phyloP scores from a whole-genome alignment of 305 asterid genomes.

The Salvia sclarea region DNA sequence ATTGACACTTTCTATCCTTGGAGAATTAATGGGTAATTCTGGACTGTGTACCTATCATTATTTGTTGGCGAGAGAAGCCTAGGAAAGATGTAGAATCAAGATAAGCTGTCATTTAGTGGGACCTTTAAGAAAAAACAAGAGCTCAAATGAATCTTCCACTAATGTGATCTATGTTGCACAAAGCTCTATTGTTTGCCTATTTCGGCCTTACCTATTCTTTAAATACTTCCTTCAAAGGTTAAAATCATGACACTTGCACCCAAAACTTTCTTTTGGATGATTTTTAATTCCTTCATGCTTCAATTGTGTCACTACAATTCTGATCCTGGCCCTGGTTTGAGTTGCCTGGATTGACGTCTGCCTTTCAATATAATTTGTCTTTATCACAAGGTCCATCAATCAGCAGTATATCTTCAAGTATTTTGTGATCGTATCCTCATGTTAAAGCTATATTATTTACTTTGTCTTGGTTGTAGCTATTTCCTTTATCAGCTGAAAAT shows the following conservation, averaged over 20 bases:
- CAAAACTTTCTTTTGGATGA: constrained; percentile 9
- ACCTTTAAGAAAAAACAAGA: constrained; percentile 20
- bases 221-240: constrained; percentile 4
- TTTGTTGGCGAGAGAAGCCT: constrained; percentile 11
- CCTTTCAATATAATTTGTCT: constrained; percentile 6
- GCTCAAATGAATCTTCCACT: constrained; percentile 22
- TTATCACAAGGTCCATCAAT: constrained; percentile 11
- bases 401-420: constrained; percentile 2
- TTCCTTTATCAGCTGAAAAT: constrained; percentile 26
- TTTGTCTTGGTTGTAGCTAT: constrained; percentile 20
- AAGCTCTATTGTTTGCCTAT: background rate
- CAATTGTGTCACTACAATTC: constrained; percentile 3
- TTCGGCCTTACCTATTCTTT: background rate
- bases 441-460: constrained; percentile 14
- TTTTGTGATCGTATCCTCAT: constrained; percentile 5
- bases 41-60: constrained; percentile 6
- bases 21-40: constrained; percentile 21
- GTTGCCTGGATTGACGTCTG: constrained; percentile 4
- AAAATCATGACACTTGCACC: constrained; percentile 4
- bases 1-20: constrained; percentile 8
- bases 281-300: constrained; percentile 13
- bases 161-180: background rate
- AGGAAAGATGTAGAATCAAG: constrained; percentile 25
- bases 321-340: constrained; percentile 21
- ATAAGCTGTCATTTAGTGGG: constrained; percentile 26